phyloP scores from a whole-genome alignment of 2,329 filamentous ascomycete genomes.

The Nemania serpens region DNA sequence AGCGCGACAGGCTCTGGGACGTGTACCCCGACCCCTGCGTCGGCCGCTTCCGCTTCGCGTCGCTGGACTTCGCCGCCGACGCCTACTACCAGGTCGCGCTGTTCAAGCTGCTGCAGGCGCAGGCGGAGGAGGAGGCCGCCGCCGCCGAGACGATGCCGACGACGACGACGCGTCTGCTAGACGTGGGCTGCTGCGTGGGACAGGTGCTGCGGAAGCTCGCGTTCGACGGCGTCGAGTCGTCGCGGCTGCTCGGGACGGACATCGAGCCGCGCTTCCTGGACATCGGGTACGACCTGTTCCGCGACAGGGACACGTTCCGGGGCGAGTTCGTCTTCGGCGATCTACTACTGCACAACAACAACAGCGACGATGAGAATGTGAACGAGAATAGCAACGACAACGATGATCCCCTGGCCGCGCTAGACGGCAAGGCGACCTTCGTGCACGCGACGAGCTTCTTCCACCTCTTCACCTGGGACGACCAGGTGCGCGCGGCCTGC shows the following conservation, averaged over 20 bases:
- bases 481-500: slow-evolving; percentile 52
- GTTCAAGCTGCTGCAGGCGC: slow-evolving; percentile 45
- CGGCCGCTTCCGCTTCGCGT: slow-evolving; percentile 56
- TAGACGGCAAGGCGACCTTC: slow-evolving; percentile 51
- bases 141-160: background rate
- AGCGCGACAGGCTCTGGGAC: slow-evolving; percentile 55
- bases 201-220: slow-evolving; percentile 56
- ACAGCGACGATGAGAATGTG: background rate
- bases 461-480: slow-evolving; percentile 54
- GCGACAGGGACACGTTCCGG: slow-evolving; percentile 55
- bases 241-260: slow-evolving; percentile 56
- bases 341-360: slow-evolving; percentile 41
- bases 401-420: slow-evolving; percentile 33
- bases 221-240: slow-evolving; percentile 53
- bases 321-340: slow-evolving; percentile 57
- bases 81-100: slow-evolving; percentile 50
- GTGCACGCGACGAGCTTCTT: slow-evolving; percentile 57
- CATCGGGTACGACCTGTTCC: slow-evolving; percentile 67
- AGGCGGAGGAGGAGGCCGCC: slow-evolving; percentile 17
- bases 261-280: slow-evolving; percentile 56
- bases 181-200: slow-evolving; percentile 57
- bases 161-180: slow-evolving; percentile 49
- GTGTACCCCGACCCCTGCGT: slow-evolving; percentile 51
- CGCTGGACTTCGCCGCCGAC: slow-evolving; percentile 48
- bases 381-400: no score